These are phyloP conservation scores for Geranomyces michiganensis DNA, from an alignment of 192 early-diverging fungal genomes.

Conservation along the genomic window DNA sequence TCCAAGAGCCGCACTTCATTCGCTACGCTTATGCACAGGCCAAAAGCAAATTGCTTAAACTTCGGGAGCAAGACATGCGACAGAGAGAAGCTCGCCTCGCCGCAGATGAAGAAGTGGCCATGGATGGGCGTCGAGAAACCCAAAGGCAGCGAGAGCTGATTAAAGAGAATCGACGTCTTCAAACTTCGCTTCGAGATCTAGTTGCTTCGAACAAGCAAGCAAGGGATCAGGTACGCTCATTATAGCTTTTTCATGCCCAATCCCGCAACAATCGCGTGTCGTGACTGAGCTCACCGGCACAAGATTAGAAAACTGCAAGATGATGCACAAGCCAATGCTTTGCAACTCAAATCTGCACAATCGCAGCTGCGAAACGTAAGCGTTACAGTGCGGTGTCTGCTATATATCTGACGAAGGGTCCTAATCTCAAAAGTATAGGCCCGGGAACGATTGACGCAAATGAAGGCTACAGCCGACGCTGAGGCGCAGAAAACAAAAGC, in stretches of 20 bases:
- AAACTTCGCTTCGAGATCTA: neutral
- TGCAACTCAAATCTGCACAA: neutral
- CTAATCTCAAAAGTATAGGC: neutral
- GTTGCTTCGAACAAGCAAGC: neutral
- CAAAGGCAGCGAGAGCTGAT: neutral
- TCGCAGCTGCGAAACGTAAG: neutral
- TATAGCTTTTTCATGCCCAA: neutral
- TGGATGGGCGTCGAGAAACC: too few relatives aligned
- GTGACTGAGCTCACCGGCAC: neutral
- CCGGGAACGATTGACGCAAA: neutral
- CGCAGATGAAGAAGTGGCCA: too few relatives aligned
- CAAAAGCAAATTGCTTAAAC: neutral
- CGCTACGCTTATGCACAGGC: neutral
- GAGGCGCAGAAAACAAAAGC: neutral
- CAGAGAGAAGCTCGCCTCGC: neutral
- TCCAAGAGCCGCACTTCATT: too few relatives aligned
- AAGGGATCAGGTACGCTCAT: slow-evolving; percentile 4
- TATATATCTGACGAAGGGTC: too few relatives aligned
- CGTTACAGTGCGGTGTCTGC: neutral
- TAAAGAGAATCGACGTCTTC: slow-evolving; percentile 2
- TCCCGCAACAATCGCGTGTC: neutral
- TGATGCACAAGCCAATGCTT: slow-evolving; percentile 1
- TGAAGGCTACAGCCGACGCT: neutral
- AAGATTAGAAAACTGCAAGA: slow-evolving; percentile 6
- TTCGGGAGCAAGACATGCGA: neutral